phyloP scores from a whole-genome alignment of 179 eudicot genomes.

The Patellifolia procumbens region DNA sequence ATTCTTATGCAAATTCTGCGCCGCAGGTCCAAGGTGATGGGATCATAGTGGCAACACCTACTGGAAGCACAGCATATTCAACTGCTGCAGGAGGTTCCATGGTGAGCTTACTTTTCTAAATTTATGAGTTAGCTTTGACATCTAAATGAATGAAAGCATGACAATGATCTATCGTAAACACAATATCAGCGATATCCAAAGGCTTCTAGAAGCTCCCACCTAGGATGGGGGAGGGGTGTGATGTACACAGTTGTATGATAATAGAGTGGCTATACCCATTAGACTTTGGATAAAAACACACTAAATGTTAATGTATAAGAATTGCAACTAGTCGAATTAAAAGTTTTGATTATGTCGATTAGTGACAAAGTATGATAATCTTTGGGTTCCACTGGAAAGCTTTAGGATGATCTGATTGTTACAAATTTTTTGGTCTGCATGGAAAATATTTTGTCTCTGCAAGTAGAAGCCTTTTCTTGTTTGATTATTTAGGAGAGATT shows the following conservation, averaged over 20 bases:
- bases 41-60: conserved; percentile 94
- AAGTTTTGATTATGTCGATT: not conserved
- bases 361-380: not conserved
- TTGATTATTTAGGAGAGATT: not conserved
- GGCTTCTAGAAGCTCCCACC: not conserved
- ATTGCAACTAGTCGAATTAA: not conserved
- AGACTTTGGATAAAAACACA: not conserved
- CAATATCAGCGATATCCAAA: not conserved
- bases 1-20: not conserved
- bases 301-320: not conserved
- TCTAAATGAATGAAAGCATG: not conserved
- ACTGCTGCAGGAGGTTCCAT: conserved; percentile 99
- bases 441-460: not conserved
- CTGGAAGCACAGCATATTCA: conserved; percentile 98
- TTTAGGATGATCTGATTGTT: not conserved
- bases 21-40: conserved; percentile 99
- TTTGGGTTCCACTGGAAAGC: not conserved
- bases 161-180: not conserved
- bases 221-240: not conserved
- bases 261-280: not conserved
- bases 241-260: not conserved
- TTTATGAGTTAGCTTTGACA: not conserved
- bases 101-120: conserved; percentile 48
- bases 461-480: not conserved
- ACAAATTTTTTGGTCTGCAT: not conserved